Evolutionary conservation across 2,329 filamentous ascomycete species (phyloP), one percentile per base, ranked within the genome.

Genomic region (Neocucurbitaria cava): DNA sequence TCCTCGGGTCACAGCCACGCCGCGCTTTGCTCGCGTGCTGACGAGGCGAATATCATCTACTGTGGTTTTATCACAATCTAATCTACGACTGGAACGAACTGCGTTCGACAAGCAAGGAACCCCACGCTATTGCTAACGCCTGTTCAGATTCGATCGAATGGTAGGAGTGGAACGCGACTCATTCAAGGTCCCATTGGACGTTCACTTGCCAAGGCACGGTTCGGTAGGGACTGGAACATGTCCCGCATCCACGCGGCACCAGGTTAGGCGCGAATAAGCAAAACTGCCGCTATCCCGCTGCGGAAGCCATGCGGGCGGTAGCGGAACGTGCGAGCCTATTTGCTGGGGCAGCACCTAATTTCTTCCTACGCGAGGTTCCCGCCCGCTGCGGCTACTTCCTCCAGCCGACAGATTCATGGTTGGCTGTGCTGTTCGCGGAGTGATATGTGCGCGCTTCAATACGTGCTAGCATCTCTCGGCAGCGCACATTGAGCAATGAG

Each of bases 281-380:
- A 47, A 53, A 52, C 10, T 36, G 38, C 49, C 48, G 36, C 44
- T 46, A 41, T 44, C 47, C 31, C 42, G 40, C 11, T 46, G 46
- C 47, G 59, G 49, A 33, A 28, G 42, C 35, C 38, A 36, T 54
- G 42, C 48, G 56, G 49, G 54, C 46, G 54, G 59, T 41, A 18
- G 43, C 45, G 58, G 52, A 36, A 41, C 20, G 21, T 35, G 36
- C 31, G 45, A 56, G 51, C 49, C 46, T 60, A 58, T 58, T 46
- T 56, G 42, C 45, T 59, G 46, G 53, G 23, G 31, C 20, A 33
- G 17, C 28, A 21, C 36, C 21, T 21, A 41, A 54, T 38, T 15
- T 18, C 46, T 30, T 23, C 15, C 7, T 24, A 31, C 15, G 26
- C 17, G n/a, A 28, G 24, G 15, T 17, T n/a, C 24, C 40, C 41